These are phyloP conservation scores for Suillus subluteus DNA, from an alignment of 768 basidiomycete species.

Conservation along the genomic window DNA sequence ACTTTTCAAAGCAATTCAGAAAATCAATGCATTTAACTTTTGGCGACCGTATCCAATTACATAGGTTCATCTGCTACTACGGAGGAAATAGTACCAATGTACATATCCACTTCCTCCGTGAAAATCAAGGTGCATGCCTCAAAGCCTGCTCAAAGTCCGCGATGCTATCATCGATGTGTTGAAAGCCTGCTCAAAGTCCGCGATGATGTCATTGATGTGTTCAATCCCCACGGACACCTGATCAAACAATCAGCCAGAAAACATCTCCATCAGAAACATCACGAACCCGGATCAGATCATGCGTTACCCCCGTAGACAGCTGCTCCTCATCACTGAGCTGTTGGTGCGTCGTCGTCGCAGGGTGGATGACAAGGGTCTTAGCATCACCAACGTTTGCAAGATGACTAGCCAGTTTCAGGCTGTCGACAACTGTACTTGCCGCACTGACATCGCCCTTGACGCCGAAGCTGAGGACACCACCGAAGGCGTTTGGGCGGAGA, in stretches of 20 bases:
- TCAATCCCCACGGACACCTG: conserved; percentile 50
- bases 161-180: conserved; percentile 48
- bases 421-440: conserved; percentile 69
- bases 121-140: conserved; percentile 21
- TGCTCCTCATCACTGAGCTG: conserved; percentile 55
- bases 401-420: conserved; percentile 68
- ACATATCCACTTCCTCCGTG: too few relatives aligned
- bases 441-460: conserved; percentile 56
- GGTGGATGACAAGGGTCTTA: conserved; percentile 66
- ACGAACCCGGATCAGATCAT: conserved; percentile 59
- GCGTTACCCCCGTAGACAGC: conserved; percentile 51
- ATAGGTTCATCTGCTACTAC: background rate
- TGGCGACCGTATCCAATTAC: too few relatives aligned
- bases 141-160: conserved; percentile 49
- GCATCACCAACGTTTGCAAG: conserved; percentile 73
- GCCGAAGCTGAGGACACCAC: conserved; percentile 81
- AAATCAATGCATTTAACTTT: background rate
- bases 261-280: conserved; percentile 3
- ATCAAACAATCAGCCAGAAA: background rate
- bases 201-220: conserved; percentile 49
- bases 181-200: conserved; percentile 48
- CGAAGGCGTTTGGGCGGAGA: conserved; percentile 54
- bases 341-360: conserved; percentile 62
- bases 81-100: background rate
- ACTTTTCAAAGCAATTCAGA: background rate